phyloP scores from a whole-genome alignment of 495 filamentous ascomycete species.

The Podospora didyma region DNA sequence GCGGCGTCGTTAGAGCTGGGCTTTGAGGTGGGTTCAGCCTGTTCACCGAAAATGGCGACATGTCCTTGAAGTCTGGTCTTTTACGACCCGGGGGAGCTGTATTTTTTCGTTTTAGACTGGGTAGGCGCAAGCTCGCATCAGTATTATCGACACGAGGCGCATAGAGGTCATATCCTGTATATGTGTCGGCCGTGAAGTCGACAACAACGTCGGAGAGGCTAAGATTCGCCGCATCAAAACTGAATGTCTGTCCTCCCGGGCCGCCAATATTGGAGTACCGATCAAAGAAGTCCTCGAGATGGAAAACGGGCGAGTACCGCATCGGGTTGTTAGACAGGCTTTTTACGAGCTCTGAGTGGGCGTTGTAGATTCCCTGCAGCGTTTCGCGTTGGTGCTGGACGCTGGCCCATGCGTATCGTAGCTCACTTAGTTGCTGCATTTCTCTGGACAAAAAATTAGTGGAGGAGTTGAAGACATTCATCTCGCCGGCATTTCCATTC shows the following conservation, averaged over 20 bases:
- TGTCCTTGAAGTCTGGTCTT: slow-evolving; percentile 29
- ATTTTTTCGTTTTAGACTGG: slow-evolving; percentile 41
- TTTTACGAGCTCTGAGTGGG: slow-evolving; percentile 70
- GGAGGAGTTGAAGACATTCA: slow-evolving; percentile 46
- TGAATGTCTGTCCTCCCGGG: slow-evolving; percentile 37
- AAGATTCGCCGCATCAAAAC: slow-evolving; percentile 49
- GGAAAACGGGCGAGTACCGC: slow-evolving; percentile 73
- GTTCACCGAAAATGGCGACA: slow-evolving; percentile 20
- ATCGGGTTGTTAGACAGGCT: slow-evolving; percentile 53
- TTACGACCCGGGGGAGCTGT: slow-evolving; percentile 25
- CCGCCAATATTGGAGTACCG: slow-evolving; percentile 56
- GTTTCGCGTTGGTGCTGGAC: slow-evolving; percentile 76
- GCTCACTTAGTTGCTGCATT: slow-evolving; percentile 71
- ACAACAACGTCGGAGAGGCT: slow-evolving; percentile 51
- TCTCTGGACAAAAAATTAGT: slow-evolving; percentile 70
- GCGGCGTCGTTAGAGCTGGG: slow-evolving; percentile 26
- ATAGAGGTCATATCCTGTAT: slow-evolving; percentile 40
- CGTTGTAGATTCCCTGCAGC: slow-evolving; percentile 66
- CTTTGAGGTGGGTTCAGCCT: slow-evolving; percentile 20
- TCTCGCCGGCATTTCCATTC: slow-evolving; percentile 57
- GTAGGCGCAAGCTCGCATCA: slow-evolving; percentile 20
- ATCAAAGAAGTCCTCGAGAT: slow-evolving; percentile 83
- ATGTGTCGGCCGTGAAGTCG: slow-evolving; percentile 46
- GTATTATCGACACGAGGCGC: slow-evolving; percentile 26
- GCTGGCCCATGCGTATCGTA: slow-evolving; percentile 69